Evolutionary conservation across 140 eudicot genomes (phyloP).

Genomic region (Bidens hawaiensis): DNA sequence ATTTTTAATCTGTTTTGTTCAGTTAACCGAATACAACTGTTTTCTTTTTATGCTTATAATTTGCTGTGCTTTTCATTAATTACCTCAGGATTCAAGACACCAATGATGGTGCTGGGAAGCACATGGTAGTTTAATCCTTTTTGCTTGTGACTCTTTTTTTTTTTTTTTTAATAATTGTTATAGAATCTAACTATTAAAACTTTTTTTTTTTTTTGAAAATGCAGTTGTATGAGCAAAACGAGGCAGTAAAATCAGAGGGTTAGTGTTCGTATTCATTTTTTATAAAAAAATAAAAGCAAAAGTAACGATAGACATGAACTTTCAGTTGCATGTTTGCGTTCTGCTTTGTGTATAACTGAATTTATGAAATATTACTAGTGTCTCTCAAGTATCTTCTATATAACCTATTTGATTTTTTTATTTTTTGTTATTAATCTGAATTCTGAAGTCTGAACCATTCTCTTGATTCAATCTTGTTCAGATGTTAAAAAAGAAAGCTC

Average conservation of each 20-base stretch:
- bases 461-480: slow-evolving; percentile 23
- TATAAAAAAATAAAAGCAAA: neutral
- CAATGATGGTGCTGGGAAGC: slow-evolving; percentile 35
- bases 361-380: no score
- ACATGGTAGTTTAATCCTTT: slow-evolving; percentile 18
- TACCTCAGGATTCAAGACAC: slow-evolving; percentile 35
- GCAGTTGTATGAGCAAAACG: slow-evolving; percentile 48
- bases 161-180: neutral
- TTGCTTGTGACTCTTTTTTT: neutral
- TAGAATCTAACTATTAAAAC: neutral
- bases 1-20: neutral
- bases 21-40: neutral
- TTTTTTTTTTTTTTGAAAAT: slow-evolving; percentile 10
- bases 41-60: neutral
- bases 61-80: neutral
- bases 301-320: neutral
- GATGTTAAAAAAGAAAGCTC: slow-evolving; percentile 39
- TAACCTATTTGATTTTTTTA: no score
- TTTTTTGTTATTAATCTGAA: no score
- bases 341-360: no score
- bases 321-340: neutral
- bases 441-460: no score
- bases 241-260: slow-evolving; percentile 53
- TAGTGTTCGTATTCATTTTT: slow-evolving; percentile 21
- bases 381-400: no score